Percentiles rank a stretch among this genome's conserved stretches.
Conservation (phyloP, 2,329 filamentous ascomycete genomes). For the Xylaria sp. region DNA sequence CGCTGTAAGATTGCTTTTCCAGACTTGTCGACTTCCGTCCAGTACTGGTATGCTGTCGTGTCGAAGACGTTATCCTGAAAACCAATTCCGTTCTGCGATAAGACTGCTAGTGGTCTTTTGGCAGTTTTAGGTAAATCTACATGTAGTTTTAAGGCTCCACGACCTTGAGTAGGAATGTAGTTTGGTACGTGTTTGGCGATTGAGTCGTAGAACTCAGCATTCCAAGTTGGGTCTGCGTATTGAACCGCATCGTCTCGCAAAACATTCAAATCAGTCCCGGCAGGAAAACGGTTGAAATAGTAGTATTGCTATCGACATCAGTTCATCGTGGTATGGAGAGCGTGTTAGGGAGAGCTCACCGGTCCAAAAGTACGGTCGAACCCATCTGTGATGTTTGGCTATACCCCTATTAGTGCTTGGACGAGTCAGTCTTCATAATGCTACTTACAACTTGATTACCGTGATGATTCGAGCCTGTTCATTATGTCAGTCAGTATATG, state of each 20-base stretch:
- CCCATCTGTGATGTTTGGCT: constrained; percentile 57
- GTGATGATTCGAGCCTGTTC: constrained; percentile 54
- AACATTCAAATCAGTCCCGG: constrained; percentile 40
- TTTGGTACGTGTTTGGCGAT: constrained; percentile 37
- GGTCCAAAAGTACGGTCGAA: constrained; percentile 61
- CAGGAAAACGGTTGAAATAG: constrained; percentile 54
- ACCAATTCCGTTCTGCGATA: constrained; percentile 47
- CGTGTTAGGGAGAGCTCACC: constrained; percentile 13
- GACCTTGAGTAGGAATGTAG: constrained; percentile 47
- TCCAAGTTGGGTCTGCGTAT: constrained; percentile 49
- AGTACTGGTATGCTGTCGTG: constrained; percentile 54
- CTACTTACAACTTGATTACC: constrained; percentile 47
- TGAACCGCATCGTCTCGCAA: constrained; percentile 50
- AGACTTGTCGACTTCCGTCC: constrained; percentile 44
- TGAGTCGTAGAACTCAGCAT: constrained; percentile 56
- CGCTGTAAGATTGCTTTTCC: constrained; percentile 45
- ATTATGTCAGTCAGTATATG: constrained; percentile 16
- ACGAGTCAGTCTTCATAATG: background rate
- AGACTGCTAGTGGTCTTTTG: constrained; percentile 48
- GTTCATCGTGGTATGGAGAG: background rate
- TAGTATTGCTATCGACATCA: constrained; percentile 43
- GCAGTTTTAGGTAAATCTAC: constrained; percentile 49
- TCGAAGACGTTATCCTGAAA: constrained; percentile 56
- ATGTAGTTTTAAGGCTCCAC: constrained; percentile 47
- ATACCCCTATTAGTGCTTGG: constrained; percentile 10